Conservation (phyloP, 306 rosid species). For the Comarum palustre region DNA sequence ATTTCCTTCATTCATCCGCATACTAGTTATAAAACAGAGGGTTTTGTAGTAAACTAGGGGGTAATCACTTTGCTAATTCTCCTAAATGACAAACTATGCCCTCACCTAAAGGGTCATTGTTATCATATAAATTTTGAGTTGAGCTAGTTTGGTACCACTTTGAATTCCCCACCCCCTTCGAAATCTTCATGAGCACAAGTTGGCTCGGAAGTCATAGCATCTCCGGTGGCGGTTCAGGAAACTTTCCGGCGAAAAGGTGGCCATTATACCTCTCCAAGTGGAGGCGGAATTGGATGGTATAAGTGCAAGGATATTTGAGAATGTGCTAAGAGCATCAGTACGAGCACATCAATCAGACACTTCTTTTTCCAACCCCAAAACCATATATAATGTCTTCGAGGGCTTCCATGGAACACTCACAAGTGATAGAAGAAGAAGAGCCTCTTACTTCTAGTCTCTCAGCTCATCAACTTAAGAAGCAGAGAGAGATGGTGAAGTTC, state of each 20-base stretch:
- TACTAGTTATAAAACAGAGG: conserved; percentile 21
- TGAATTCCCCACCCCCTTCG: conserved; percentile 50
- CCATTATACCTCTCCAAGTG: conserved; percentile 50
- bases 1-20: conserved; percentile 23
- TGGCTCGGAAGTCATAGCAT: conserved; percentile 44
- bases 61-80: neutral
- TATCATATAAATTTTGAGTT: conserved; percentile 18
- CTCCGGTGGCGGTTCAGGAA: conserved; percentile 38
- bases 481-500: conserved; percentile 74
- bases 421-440: conserved; percentile 5
- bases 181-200: conserved; percentile 49
- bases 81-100: conserved; percentile 30
- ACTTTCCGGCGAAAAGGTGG: conserved; percentile 48
- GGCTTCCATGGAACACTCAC: conserved; percentile 58
- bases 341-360: conserved; percentile 51
- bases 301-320: conserved; percentile 76
- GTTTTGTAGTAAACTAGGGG: conserved; percentile 24
- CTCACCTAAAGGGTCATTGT: conserved; percentile 13
- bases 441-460: conserved; percentile 24
- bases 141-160: conserved; percentile 31
- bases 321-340: conserved; percentile 91
- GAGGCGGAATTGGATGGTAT: conserved; percentile 64
- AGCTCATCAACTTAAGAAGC: neutral
- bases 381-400: conserved; percentile 64
- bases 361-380: conserved; percentile 30